These are phyloP conservation scores for Thelephora terrestris DNA, from an alignment of 1,284 basidiomycete species.

Conservation along the genomic window DNA sequence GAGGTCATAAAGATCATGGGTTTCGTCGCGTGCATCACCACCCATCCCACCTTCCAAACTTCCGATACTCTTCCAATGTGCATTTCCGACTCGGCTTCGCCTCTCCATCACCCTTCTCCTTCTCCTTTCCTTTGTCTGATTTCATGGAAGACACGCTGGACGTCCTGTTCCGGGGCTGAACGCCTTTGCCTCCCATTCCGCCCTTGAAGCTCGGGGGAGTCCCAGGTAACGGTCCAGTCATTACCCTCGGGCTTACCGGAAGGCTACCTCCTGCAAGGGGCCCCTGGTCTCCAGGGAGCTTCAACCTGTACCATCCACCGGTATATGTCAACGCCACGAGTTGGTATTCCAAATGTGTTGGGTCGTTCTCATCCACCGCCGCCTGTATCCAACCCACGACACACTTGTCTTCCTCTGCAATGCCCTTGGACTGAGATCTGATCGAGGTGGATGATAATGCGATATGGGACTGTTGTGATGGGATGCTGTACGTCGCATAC, in stretches of 20 bases:
- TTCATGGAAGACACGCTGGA: constrained; percentile 44
- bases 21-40: constrained; percentile 41
- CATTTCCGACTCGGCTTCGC: constrained; percentile 55
- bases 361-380: constrained; percentile 28
- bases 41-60: constrained; percentile 78
- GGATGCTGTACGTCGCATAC: constrained; percentile 87
- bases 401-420: constrained; percentile 75
- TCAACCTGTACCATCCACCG: constrained; percentile 89
- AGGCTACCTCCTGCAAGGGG: constrained; percentile 16
- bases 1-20: background rate
- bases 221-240: constrained; percentile 17
- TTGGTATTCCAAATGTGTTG: constrained; percentile 47
- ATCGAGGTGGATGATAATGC: constrained; percentile 52
- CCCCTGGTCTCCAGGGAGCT: constrained; percentile 44
- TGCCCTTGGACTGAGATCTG: constrained; percentile 48
- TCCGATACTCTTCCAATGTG: constrained; percentile 61
- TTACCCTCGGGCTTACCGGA: constrained; percentile 8
- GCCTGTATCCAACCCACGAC: constrained; percentile 77
- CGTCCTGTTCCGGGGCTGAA: constrained; percentile 32
- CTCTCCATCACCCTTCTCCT: constrained; percentile 43
- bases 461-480: constrained; percentile 72
- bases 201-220: constrained; percentile 33
- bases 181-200: constrained; percentile 12
- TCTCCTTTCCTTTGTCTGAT: constrained; percentile 52
- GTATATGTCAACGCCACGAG: constrained; percentile 79